Conservation (phyloP, 73 alveolate genomes). For the Tetrahymena borealis region DNA sequence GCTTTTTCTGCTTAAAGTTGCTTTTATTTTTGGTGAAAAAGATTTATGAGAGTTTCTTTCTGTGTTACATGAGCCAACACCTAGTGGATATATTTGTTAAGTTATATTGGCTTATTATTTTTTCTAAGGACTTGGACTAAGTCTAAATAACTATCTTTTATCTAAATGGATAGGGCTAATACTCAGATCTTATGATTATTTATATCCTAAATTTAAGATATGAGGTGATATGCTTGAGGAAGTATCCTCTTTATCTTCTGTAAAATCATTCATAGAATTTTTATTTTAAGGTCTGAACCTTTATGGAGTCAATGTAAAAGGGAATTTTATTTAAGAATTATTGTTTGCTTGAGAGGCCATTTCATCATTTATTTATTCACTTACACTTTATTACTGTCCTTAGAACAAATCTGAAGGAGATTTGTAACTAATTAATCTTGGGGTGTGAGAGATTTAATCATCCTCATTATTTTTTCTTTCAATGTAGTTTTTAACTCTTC, state of each 20-base stretch:
- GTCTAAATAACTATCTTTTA: neutral
- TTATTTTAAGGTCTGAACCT: too few relatives aligned
- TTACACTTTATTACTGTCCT: neutral
- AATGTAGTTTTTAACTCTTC: neutral
- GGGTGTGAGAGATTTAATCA: neutral
- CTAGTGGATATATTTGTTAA: neutral
- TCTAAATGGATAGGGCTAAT: neutral
- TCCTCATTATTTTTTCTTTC: neutral
- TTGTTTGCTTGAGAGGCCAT: too few relatives aligned
- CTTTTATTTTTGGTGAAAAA: neutral
- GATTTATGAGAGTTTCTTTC: neutral
- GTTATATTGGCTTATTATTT: neutral
- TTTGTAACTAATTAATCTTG: neutral
- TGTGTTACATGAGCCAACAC: neutral
- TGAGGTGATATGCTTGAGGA: neutral
- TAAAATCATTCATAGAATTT: too few relatives aligned
- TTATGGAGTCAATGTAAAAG: too few relatives aligned
- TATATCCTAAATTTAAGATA: neutral
- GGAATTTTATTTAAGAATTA: too few relatives aligned
- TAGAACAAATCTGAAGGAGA: neutral
- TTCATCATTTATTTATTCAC: neutral
- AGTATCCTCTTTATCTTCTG: neutral
- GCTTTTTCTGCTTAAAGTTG: neutral
- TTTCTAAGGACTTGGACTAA: neutral
- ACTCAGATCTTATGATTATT: neutral